Conservation (phyloP, 352 stramenopile species). For the Pythium phragmiticola region DNA sequence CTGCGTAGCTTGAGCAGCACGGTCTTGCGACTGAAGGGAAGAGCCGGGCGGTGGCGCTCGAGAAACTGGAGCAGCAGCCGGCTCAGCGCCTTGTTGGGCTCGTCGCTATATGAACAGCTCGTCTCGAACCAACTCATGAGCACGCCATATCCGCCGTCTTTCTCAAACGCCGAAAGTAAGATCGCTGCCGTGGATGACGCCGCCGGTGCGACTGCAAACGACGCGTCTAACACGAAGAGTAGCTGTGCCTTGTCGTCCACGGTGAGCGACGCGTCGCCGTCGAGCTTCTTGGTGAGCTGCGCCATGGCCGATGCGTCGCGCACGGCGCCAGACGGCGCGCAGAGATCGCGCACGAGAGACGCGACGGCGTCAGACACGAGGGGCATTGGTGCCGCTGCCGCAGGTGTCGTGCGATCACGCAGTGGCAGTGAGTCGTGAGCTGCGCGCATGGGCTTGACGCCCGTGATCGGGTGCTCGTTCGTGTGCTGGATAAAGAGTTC, state of each 20-base stretch:
- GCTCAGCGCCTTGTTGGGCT: constrained; percentile 41
- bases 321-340: constrained; percentile 36
- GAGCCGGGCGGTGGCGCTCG: constrained; percentile 42
- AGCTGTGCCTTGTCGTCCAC: constrained; percentile 54
- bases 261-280: constrained; percentile 33
- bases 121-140: constrained; percentile 57
- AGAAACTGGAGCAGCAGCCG: constrained; percentile 59
- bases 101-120: constrained; percentile 48
- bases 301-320: constrained; percentile 38
- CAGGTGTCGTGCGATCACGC: constrained; percentile 26
- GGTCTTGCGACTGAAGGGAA: constrained; percentile 49
- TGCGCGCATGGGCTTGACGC: constrained; percentile 20
- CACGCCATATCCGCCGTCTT: constrained; percentile 51
- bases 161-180: constrained; percentile 48
- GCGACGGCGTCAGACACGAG: constrained; percentile 45
- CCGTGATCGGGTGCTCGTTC: constrained; percentile 44
- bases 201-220: constrained; percentile 35
- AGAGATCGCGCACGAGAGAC: constrained; percentile 39
- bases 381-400: constrained; percentile 20
- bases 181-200: neutral
- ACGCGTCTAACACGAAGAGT: constrained; percentile 59
- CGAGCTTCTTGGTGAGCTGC: constrained; percentile 37
- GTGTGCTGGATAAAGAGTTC: constrained; percentile 64
- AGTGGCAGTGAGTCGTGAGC: constrained; percentile 33
- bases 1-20: constrained; percentile 25